These are phyloP conservation scores for Aspergillus jensenii DNA, from an alignment of 2,329 filamentous ascomycete species.

Conservation along the genomic window DNA sequence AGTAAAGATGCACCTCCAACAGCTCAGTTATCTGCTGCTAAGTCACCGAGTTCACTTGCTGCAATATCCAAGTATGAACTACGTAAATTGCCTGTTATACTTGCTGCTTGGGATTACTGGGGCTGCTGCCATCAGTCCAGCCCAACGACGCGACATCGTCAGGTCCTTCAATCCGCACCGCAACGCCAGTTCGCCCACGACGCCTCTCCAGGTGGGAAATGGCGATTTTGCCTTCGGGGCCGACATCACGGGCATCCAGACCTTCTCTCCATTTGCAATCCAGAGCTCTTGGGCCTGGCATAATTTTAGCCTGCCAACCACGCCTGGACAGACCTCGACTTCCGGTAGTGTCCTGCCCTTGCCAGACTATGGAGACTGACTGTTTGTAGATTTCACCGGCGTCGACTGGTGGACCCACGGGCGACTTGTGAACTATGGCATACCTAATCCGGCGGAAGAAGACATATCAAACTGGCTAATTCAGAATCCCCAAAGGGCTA, in stretches of 20 bases:
- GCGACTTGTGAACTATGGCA: conserved; percentile 44
- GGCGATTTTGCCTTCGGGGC: conserved; percentile 50
- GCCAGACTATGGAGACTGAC: too few species aligned
- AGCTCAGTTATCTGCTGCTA: too few species aligned
- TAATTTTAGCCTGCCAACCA: conserved; percentile 23
- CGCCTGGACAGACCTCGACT: neutral
- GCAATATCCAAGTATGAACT: too few species aligned
- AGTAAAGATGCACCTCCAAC: too few species aligned
- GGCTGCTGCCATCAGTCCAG: too few species aligned
- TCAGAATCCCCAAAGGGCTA: conserved; percentile 54
- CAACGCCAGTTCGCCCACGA: conserved; percentile 50
- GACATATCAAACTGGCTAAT: conserved; percentile 55
- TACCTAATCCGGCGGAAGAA: conserved; percentile 41
- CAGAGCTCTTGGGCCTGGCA: conserved; percentile 50
- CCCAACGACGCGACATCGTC: conserved; percentile 10
- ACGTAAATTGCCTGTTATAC: too few species aligned
- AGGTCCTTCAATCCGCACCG: conserved; percentile 48
- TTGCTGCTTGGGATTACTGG: too few species aligned
- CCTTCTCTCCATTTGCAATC: conserved; percentile 44
- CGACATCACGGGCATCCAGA: conserved; percentile 49
- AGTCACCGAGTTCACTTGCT: too few species aligned
- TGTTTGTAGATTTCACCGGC: conserved; percentile 39
- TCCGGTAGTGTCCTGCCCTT: too few species aligned
- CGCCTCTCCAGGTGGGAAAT: conserved; percentile 53
- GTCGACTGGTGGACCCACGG: conserved; percentile 48